Evolutionary conservation across 2,329 filamentous ascomycete species (phyloP).

Genomic region (Pseudopithomyces chartarum): DNA sequence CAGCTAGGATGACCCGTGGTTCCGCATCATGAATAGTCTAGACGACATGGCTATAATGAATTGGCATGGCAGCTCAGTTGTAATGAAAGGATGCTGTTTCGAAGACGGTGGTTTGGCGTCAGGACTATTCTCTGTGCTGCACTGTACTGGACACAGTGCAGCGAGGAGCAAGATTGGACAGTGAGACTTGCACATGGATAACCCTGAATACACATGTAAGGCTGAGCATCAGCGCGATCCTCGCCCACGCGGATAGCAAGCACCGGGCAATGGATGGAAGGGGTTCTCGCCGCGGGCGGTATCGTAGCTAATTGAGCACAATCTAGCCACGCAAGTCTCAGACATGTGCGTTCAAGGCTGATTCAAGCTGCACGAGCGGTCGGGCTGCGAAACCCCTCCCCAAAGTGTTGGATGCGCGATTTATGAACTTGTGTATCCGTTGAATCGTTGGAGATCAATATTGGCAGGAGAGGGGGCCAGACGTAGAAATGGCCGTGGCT

Average conservation of each 20-base stretch:
- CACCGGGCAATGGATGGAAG: neutral
- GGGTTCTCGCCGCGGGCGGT: neutral
- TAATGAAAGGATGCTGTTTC: neutral
- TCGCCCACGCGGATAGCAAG: neutral
- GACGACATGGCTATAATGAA: too few relatives aligned
- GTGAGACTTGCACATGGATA: neutral
- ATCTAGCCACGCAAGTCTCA: neutral
- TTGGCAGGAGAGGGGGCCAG: conserved; percentile 1
- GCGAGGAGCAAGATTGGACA: neutral
- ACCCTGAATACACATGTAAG: neutral
- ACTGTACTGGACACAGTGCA: too few relatives aligned
- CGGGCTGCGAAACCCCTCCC: too few relatives aligned
- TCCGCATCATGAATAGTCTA: neutral
- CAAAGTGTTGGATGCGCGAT: neutral
- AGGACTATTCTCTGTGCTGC: too few relatives aligned
- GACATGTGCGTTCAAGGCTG: neutral
- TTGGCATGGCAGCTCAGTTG: too few relatives aligned
- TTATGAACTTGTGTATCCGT: neutral
- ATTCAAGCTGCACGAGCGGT: too few relatives aligned
- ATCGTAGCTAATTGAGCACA: too few relatives aligned
- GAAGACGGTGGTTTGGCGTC: neutral
- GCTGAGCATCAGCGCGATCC: conserved; percentile 3
- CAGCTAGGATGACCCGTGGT: neutral
- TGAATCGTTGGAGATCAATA: neutral
- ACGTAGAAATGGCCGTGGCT: neutral